A percentile compares a stretch with the other conserved stretches of the same genome.
Evolutionary conservation across 169 alveolate genomes (phyloP).

Genomic region (Besnoitia besnoiti): DNA sequence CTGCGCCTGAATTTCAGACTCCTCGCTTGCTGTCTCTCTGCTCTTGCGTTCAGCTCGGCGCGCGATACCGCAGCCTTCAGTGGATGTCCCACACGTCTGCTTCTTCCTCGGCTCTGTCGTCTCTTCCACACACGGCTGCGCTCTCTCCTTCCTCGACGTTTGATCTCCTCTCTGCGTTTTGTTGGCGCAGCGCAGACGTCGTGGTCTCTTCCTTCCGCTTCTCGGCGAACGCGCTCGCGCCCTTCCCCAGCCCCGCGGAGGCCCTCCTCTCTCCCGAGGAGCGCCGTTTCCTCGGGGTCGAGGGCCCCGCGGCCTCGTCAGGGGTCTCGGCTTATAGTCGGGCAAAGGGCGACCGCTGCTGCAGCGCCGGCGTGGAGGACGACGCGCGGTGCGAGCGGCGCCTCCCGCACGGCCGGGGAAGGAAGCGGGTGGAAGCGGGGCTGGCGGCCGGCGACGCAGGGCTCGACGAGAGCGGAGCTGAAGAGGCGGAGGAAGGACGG

Average conservation of each 20-base stretch:
- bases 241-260: not conserved
- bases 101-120: too few species aligned
- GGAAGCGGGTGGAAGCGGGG: not conserved
- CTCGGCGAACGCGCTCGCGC: not conserved
- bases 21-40: not conserved
- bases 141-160: not conserved
- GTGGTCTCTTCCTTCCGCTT: slow-evolving; percentile 47
- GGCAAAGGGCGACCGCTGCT: too few species aligned
- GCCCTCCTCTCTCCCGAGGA: not conserved
- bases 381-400: too few species aligned
- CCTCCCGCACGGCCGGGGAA: too few species aligned
- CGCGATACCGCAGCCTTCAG: slow-evolving; percentile 40
- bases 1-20: too few species aligned
- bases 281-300: too few species aligned
- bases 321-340: too few species aligned
- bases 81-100: slow-evolving; percentile 15
- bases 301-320: too few species aligned
- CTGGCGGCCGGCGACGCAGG: not conserved
- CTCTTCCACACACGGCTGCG: not conserved
- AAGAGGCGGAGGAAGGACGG: not conserved
- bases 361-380: too few species aligned
- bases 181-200: slow-evolving; percentile 49
- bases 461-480: not conserved
- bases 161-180: slow-evolving; percentile 56
- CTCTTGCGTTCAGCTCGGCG: not conserved